These are phyloP conservation scores for Thalassiosira oceanica DNA, from an alignment of 352 stramenopile species.

Conservation along the genomic window DNA sequence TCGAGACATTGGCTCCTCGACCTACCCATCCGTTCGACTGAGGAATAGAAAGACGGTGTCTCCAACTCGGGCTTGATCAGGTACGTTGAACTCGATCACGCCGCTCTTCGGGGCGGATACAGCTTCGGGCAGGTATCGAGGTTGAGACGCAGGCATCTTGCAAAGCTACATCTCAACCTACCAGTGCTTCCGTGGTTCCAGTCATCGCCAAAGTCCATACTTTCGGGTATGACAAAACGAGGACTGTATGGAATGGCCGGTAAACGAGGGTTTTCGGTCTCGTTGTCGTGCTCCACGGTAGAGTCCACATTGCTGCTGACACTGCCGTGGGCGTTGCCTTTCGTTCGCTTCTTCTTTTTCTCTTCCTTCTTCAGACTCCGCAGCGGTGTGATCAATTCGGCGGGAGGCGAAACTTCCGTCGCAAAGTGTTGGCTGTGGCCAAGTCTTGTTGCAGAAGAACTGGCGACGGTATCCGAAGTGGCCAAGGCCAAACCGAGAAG, in stretches of 20 bases:
- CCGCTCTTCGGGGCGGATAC: slow-evolving; percentile 14
- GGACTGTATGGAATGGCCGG: neutral
- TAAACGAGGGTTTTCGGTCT: neutral
- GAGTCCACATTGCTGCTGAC: neutral
- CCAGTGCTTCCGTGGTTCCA: slow-evolving; percentile 39
- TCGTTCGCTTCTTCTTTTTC: neutral
- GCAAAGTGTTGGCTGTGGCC: too few species aligned
- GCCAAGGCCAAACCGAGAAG: too few species aligned
- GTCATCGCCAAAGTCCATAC: neutral
- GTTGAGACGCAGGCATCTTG: too few species aligned
- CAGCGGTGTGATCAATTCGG: too few species aligned
- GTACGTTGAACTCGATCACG: slow-evolving; percentile 32
- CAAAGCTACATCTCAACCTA: too few species aligned
- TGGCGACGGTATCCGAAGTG: too few species aligned
- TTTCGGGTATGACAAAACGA: neutral
- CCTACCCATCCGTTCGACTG: neutral
- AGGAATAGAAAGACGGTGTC: slow-evolving; percentile 55
- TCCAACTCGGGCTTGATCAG: slow-evolving; percentile 21
- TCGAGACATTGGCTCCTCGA: neutral
- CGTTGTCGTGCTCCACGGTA: neutral
- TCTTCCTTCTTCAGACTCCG: neutral
- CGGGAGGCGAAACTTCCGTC: too few species aligned
- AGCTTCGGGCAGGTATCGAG: too few species aligned
- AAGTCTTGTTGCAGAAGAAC: too few species aligned
- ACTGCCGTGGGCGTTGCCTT: neutral